These are phyloP conservation scores for Neophaeococcomyces mojaviensis DNA, from an alignment of 2,329 filamentous ascomycete genomes.

Conservation along the genomic window DNA sequence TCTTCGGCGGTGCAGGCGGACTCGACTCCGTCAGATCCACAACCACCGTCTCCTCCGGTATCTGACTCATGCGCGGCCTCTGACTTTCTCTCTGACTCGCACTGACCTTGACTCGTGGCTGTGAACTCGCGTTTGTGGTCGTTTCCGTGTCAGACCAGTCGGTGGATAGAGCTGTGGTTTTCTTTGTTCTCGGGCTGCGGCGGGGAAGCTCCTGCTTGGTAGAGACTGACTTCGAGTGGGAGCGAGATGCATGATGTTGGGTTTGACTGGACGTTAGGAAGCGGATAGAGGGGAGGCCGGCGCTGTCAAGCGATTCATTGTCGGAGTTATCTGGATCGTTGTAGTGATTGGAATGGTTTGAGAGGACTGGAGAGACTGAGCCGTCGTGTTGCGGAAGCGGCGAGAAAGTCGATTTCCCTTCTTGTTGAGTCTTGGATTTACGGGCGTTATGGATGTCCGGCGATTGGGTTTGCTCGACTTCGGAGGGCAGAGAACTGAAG, in stretches of 20 bases:
- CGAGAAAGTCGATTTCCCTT: neutral
- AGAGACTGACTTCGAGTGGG: neutral
- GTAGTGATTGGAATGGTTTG: neutral
- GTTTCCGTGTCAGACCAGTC: neutral
- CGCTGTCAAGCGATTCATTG: constrained; percentile 13
- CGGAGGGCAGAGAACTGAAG: constrained; percentile 6
- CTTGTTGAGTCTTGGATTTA: neutral
- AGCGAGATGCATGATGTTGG: neutral
- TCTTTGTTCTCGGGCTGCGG: neutral
- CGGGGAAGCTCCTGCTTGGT: neutral
- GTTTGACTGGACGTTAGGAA: constrained; percentile 17
- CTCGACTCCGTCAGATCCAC: constrained; percentile 35
- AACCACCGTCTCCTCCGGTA: constrained; percentile 22
- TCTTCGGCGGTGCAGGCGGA: constrained; percentile 19
- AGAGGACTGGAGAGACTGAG: neutral
- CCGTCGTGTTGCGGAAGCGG: neutral
- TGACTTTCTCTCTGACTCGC: constrained; percentile 12
- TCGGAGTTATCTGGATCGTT: constrained; percentile 13
- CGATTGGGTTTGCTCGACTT: constrained; percentile 13
- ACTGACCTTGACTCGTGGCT: constrained; percentile 13
- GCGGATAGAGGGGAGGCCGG: constrained; percentile 17
- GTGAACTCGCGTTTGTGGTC: neutral
- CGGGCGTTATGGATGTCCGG: neutral
- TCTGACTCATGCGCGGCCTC: constrained; percentile 12
- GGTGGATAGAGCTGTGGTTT: neutral